Evolutionary conservation across 139 green algal species (phyloP).

Genomic region (Micractinium sp.): DNA sequence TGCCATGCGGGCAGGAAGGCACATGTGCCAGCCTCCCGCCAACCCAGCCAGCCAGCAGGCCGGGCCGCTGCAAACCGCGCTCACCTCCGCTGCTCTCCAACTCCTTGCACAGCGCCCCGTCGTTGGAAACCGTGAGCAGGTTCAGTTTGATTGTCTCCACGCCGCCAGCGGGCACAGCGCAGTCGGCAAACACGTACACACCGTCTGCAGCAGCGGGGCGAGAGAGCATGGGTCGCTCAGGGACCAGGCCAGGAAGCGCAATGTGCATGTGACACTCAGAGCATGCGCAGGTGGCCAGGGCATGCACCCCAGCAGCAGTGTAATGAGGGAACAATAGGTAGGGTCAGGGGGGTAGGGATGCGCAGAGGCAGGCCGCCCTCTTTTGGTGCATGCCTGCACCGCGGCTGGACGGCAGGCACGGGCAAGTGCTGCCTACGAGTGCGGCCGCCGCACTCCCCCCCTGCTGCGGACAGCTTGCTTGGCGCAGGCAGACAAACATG

Average conservation of each 20-base stretch:
- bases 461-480: too few species aligned
- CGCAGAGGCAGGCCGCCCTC: too few species aligned
- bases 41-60: background rate
- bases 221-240: background rate
- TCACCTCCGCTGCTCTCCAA: background rate
- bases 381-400: background rate
- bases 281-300: too few species aligned
- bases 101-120: background rate
- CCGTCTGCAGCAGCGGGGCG: background rate
- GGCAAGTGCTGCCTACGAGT: too few species aligned
- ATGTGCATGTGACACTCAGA: background rate
- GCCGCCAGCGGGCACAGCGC: background rate
- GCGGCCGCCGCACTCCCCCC: too few species aligned
- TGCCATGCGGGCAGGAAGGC: too few species aligned
- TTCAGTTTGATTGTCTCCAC: background rate
- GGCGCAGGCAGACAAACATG: too few species aligned
- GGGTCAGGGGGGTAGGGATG: too few species aligned
- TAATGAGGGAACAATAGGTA: too few species aligned
- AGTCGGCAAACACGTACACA: conserved; percentile 15
- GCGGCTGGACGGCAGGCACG: background rate
- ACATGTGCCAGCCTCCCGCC: background rate
- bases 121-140: background rate
- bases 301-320: too few species aligned
- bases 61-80: background rate
- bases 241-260: background rate